Evolutionary conservation across 805 yeast genomes (phyloP), one percentile per base, ranked within the genome.

Genomic region (Candida xiaguanensis): DNA sequence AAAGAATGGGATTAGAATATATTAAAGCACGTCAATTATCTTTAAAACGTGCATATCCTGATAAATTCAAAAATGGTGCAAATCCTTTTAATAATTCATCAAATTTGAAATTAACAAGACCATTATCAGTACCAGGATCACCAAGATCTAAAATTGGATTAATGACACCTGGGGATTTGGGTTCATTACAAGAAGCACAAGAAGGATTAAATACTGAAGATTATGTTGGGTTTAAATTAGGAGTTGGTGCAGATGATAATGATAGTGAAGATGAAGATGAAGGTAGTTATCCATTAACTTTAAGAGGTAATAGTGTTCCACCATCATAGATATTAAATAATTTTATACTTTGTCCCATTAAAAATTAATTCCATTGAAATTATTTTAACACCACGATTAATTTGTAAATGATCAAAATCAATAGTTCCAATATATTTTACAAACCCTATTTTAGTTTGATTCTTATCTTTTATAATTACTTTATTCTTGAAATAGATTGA

Each of bases 121-220:
- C 98, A 13, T 70, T 91, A 47, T 84, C 95, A 44, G 97, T 87
- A n/a, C 98, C 98, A 1, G 98, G 97, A 2, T 90, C 97, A 5
- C 98, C 99, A 45, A 72, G 90, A 41, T 87, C 79, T 46, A 72
- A 73, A 52, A 61, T 78, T 11, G 81, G 85, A 13, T 68, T 82
- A 50, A 91, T 89, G 96, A 91, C 99, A 2, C 99, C 99, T 0
- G 99, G 99, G 28, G 99, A 91, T 59, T 74, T 91, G 46, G 99
- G 98, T n/a, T 82, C 96, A 3, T 72, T 93, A 53, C 97, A 90
- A 59, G 99, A 91, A 58, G 86, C 87, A 27, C 78, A 78, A 41
- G 86, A 85, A 53, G 70, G 78, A 2, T 67, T 80, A 42, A 70
- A 71, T 47, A 80, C 83, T 26, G 88, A 86, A 27, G 97, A 91